Percentiles rank a stretch among this genome's conserved stretches.
phyloP scores from a whole-genome alignment of 2,329 filamentous ascomycete genomes.

The Fonsecaea nubica region DNA sequence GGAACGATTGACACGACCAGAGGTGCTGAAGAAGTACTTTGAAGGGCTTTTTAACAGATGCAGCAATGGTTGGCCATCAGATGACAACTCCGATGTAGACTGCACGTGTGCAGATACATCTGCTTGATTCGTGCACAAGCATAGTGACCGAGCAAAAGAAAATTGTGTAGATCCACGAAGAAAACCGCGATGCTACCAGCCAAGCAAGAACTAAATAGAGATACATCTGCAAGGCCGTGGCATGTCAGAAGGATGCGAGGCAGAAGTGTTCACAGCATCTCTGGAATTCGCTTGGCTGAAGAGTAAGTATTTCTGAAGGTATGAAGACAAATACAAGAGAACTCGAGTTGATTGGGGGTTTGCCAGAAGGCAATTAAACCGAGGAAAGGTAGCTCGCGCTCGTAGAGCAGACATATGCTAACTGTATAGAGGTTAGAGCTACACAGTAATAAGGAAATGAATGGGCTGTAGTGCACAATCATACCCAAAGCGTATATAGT shows the following conservation, averaged over 20 bases:
- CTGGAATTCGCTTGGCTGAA: not conserved
- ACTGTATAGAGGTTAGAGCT: not conserved
- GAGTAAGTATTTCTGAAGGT: not conserved
- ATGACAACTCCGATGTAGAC: not conserved
- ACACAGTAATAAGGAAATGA: not conserved
- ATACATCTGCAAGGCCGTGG: not conserved
- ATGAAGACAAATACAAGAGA: not conserved
- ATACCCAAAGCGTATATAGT: not conserved
- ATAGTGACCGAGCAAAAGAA: constrained; percentile 6
- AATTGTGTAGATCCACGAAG: not conserved
- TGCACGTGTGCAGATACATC: constrained; percentile 25
- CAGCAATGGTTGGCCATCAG: not conserved
- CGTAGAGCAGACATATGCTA: not conserved
- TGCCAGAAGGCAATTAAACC: not conserved
- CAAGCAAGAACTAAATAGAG: not conserved
- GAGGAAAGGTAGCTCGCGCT: not conserved
- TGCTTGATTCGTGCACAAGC: constrained; percentile 23
- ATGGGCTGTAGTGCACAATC: not conserved
- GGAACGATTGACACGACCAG: constrained; percentile 17
- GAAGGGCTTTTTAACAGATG: constrained; percentile 18
- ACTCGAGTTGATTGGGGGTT: not conserved
- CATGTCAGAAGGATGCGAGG: not conserved
- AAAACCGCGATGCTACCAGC: not conserved
- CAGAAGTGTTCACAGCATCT: not conserved
- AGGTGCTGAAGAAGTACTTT: constrained; percentile 11